phyloP scores from a whole-genome alignment of 495 filamentous ascomycete species.

The Penicillium mononematosum region DNA sequence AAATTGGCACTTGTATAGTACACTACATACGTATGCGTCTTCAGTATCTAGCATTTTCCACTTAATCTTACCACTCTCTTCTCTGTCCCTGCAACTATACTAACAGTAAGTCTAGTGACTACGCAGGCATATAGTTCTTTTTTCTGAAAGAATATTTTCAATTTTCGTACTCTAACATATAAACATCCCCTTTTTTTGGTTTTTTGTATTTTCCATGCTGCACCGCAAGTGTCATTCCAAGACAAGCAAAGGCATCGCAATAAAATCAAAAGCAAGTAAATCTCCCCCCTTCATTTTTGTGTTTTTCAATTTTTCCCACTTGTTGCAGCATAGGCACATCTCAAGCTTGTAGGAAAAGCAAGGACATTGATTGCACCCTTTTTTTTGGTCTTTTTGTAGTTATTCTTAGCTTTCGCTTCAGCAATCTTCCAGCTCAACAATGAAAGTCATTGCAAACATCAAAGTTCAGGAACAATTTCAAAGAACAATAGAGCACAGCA shows the following conservation, averaged over 20 bases:
- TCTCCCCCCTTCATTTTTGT: constrained; percentile 3
- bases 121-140: not conserved
- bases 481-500: not conserved
- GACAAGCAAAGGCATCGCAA: not conserved
- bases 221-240: not conserved
- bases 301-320: constrained; percentile 4
- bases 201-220: not conserved
- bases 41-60: not conserved
- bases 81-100: not conserved
- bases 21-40: not conserved
- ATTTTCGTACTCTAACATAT: not conserved
- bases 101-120: not conserved
- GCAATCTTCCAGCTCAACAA: not conserved
- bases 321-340: not conserved
- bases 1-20: constrained; percentile 5
- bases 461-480: not conserved
- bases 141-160: not conserved
- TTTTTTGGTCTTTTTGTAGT: constrained; percentile 10
- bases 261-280: not conserved
- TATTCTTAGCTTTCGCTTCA: not conserved
- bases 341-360: not conserved
- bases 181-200: constrained; percentile 4
- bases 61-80: not conserved
- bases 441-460: not conserved
- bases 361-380: not conserved